Percentiles rank a stretch among this genome's conserved stretches.
Evolutionary conservation across 2,329 filamentous ascomycete species (phyloP).

Genomic region (Septoria petroselini): DNA sequence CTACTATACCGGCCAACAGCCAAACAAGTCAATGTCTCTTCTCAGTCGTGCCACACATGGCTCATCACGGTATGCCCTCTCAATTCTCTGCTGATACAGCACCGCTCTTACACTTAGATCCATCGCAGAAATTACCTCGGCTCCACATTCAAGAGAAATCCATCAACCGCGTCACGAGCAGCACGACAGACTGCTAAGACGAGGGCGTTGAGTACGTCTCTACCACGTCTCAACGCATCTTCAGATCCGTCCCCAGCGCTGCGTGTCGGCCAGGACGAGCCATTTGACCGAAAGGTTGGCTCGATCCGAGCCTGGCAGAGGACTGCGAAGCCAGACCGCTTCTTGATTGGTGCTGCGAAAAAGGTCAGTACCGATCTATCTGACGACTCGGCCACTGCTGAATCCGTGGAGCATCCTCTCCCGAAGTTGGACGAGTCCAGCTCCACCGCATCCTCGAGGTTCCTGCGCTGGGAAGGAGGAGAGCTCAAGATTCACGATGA

Average conservation of each 20-base stretch:
- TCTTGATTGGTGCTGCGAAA: constrained; percentile 13
- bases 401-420: constrained; percentile 20
- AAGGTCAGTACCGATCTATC: constrained; percentile 15
- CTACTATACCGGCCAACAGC: too few species aligned
- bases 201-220: background rate
- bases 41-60: too few species aligned
- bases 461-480: constrained; percentile 20
- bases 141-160: too few species aligned
- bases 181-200: background rate
- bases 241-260: background rate
- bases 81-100: too few species aligned
- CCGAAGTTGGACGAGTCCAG: constrained; percentile 16
- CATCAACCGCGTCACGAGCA: background rate
- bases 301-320: constrained; percentile 17
- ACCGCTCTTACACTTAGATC: too few species aligned
- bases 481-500: constrained; percentile 22
- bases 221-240: background rate
- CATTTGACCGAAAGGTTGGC: constrained; percentile 19
- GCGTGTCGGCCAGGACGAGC: constrained; percentile 19
- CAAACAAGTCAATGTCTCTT: too few species aligned
- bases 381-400: background rate
- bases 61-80: too few species aligned
- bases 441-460: constrained; percentile 9
- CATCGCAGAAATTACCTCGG: too few species aligned
- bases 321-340: constrained; percentile 21